Evolutionary conservation across 495 filamentous ascomycete species (phyloP), one percentile per base, ranked within the genome.

Genomic region (Penicillium lividum): DNA sequence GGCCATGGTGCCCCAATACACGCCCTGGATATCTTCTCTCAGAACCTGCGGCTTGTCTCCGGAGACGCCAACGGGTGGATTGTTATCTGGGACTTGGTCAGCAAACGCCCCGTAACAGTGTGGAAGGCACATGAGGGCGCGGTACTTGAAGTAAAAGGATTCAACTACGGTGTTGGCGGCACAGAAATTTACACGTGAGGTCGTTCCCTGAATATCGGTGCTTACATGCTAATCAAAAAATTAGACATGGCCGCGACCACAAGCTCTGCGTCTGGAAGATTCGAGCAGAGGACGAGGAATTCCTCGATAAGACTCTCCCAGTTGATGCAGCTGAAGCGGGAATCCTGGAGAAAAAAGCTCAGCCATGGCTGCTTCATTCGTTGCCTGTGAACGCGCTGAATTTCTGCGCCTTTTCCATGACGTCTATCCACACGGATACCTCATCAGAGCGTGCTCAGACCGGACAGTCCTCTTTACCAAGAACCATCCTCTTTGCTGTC

Each of bases 51-150:
- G 9, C 86, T 98, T 1, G 66, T 93, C 29, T 93, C 92, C 6
- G 94, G 87, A 16, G 94, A 98, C 72, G 89, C 91, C 4, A 89
- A 96, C 51, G 94, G 94, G 61, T 97, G 89, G 82, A 77, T 96
- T 34, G 81, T 96, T 9, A 72, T 92, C 25, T 98, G 94, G 94
- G 87, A 90, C 63, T 73, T 97, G 16, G 81, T 86, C 40, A 90
- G 85, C 49, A 91, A 94, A 73, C 83, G 94, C 7, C 86, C 94
- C 0, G 80, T 88, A 33, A 89, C 89, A 0, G 91, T 92, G 2
- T 98, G 94, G 94, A 86, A 84, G 63, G 89, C 91, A 5, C 94
- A 98, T 67, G 80, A 82, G n/a, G 86, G 81, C 6, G 80, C 90
- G 33, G 84, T 98, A 31, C 78, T 98, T 33, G 89, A 89, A 28